Conservation (phyloP, 2,329 filamentous ascomycete genomes). For the Colletotrichum sp. region DNA sequence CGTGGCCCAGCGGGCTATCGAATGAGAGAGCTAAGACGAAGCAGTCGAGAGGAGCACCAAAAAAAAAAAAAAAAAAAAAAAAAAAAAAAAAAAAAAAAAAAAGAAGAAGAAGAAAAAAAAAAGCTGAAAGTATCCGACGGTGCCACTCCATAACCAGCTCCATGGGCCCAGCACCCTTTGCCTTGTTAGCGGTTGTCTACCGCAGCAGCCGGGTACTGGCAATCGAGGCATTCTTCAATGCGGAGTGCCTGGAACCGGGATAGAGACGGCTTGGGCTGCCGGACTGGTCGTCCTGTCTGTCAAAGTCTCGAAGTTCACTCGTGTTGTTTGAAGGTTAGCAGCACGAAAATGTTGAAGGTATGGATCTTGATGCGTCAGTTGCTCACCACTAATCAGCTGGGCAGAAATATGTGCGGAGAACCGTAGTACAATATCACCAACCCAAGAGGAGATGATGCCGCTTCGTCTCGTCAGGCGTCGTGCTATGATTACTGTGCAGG, state of each 20-base stretch:
- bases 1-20: background rate
- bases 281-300: background rate
- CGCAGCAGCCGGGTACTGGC: background rate
- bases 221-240: background rate
- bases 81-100: background rate
- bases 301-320: background rate
- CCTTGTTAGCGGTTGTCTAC: conserved; percentile 2
- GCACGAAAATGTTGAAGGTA: background rate
- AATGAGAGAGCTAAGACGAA: background rate
- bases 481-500: background rate
- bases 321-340: background rate
- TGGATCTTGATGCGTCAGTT: background rate
- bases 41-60: background rate
- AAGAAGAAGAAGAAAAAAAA: background rate
- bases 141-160: conserved; percentile 16
- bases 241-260: background rate
- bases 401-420: background rate
- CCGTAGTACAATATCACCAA: background rate
- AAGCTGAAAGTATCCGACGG: conserved; percentile 2
- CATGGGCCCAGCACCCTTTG: conserved; percentile 1
- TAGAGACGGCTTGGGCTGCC: background rate
- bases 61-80: too few relatives aligned
- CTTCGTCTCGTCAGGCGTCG: background rate
- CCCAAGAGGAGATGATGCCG: background rate
- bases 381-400: background rate